Base-by-base conservation (phyloP, 2,329 filamentous ascomycete species). In the Penicillium brasilianum region DNA sequence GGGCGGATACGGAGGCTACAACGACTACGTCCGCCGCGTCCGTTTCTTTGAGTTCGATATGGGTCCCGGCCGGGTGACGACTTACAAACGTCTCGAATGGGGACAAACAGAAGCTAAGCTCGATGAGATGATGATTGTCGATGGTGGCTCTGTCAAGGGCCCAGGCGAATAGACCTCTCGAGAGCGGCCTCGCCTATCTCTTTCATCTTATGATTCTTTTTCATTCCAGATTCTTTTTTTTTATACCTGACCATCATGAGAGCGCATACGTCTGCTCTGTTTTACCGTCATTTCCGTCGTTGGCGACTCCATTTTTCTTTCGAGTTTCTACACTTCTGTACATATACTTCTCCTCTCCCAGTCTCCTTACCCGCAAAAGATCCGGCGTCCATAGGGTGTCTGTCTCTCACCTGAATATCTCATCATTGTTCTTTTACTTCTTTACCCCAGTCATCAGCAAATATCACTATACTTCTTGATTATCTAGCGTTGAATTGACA, bases 41-140 rank as follows among this genome's bases (percentile, higher is more conserved):
- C 86, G 95, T 51, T 85, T 99, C 46, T 99, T 95, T 74, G 94
- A 98, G 69, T 87, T 99, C 54, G 94, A 99, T 76, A 91, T 93
- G 78, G 96, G 96, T 72, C 88, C 91, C 61, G 94, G 90, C 8
- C 87, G 92, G 50, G 93, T 99, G 68, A 88, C 86, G 52, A 99
- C 94, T 0, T 99, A 94, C 86, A 98, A 97, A 80, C 85, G 95
- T 53, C 81, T 96, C 16, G 94, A 98, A 73, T 85, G 83, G 69
- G 85, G 85, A 8, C 81, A 84, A 28, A 81, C 77, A 4, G 80
- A 80, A 55, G 78, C 79, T 66, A 79, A 79, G 63, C 74, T 87
- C 51, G 85, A 87, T 66, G 84, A 88, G 71, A 82, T 86, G 77
- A 83, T 87, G 68, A 82, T 88, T 62, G 84, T 88, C 11, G 85